Evolutionary conservation across 441 rosid genomes (phyloP).

Genomic region (Capsella rubella): DNA sequence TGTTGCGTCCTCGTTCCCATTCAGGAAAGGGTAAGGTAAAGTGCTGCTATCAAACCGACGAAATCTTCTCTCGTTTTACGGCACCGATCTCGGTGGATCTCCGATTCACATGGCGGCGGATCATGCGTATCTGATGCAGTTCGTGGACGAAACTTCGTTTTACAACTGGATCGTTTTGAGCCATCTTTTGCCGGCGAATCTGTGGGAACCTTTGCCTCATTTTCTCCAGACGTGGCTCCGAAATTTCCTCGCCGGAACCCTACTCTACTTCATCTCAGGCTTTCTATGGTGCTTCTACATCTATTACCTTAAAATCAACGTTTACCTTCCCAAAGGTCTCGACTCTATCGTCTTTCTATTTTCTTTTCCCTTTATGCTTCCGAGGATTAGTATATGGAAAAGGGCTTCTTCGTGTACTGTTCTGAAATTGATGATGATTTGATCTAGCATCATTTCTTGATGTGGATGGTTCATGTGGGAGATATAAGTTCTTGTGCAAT

Average conservation of each 20-base stretch:
- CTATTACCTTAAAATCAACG: slow-evolving; percentile 76
- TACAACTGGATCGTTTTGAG: slow-evolving; percentile 77
- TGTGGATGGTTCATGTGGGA: not conserved
- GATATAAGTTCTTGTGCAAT: not conserved
- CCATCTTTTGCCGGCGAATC: slow-evolving; percentile 54
- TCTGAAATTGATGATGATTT: not conserved
- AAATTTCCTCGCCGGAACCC: slow-evolving; percentile 76
- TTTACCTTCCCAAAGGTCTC: slow-evolving; percentile 78
- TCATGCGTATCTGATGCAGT: slow-evolving; percentile 53
- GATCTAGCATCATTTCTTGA: not conserved
- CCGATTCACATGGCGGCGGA: slow-evolving; percentile 40
- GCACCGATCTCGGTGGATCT: slow-evolving; percentile 28
- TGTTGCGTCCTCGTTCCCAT: slow-evolving; percentile 23
- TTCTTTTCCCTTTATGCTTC: not conserved
- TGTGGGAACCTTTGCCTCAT: slow-evolving; percentile 73
- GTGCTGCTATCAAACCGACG: not conserved
- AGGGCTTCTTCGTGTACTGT: not conserved
- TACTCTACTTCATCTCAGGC: slow-evolving; percentile 79
- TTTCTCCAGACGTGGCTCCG: slow-evolving; percentile 88
- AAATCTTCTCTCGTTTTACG: slow-evolving; percentile 16
- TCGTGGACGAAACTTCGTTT: slow-evolving; percentile 64
- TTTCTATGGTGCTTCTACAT: slow-evolving; percentile 91
- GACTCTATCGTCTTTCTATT: not conserved
- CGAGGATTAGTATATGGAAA: not conserved
- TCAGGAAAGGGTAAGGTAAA: not conserved